These are phyloP conservation scores for Psophocarpus tetragonolobus DNA, from an alignment of 306 rosid genomes.

Conservation along the genomic window DNA sequence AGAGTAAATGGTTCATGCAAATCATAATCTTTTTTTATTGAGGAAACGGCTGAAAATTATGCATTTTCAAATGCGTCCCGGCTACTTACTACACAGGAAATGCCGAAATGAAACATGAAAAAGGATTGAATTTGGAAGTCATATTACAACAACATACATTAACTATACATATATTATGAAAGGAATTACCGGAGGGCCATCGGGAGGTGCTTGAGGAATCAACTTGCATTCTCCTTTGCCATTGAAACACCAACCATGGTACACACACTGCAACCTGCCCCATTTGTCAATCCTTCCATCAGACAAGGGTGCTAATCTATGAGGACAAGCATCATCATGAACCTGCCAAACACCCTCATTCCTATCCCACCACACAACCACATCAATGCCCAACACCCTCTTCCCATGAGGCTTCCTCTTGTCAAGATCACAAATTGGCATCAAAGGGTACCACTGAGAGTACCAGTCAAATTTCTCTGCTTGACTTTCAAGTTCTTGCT, in stretches of 20 bases:
- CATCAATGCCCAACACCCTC: constrained; percentile 78
- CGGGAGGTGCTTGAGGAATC: constrained; percentile 85
- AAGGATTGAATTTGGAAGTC: not conserved
- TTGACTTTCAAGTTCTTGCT: constrained; percentile 27
- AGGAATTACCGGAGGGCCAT: constrained; percentile 75
- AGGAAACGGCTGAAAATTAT: not conserved
- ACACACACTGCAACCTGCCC: constrained; percentile 95
- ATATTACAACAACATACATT: not conserved
- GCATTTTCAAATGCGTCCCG: not conserved
- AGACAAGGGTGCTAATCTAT: constrained; percentile 88
- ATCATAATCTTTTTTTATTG: not conserved
- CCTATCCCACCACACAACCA: constrained; percentile 96
- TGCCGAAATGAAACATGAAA: not conserved
- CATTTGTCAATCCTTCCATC: constrained; percentile 94
- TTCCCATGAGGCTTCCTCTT: constrained; percentile 79
- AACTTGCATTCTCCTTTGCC: constrained; percentile 85
- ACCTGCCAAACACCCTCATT: constrained; percentile 85
- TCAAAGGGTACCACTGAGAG: constrained; percentile 85
- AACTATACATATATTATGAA: not conserved
- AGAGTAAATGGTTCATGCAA: not conserved
- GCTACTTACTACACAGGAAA: not conserved
- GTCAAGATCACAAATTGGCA: constrained; percentile 87
- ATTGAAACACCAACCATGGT: constrained; percentile 96
- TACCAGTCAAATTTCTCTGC: constrained; percentile 76
- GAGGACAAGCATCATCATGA: constrained; percentile 89